Evolutionary conservation across 768 basidiomycete species (phyloP).

Genomic region (Hortiboletus flavorubellus): DNA sequence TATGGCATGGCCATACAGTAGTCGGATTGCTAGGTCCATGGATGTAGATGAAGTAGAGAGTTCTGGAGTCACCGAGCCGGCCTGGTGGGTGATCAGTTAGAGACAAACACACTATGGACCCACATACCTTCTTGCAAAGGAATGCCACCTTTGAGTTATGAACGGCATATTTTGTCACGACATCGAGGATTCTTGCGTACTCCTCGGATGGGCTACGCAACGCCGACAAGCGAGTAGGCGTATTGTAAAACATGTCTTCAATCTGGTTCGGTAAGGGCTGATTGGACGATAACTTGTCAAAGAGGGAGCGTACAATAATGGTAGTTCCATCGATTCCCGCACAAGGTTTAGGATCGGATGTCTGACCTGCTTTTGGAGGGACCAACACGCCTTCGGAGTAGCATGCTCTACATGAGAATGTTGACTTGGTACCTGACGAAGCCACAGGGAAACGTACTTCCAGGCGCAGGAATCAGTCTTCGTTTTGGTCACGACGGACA

Average conservation of each 20-base stretch:
- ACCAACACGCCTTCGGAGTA: conserved; percentile 78
- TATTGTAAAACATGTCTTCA: conserved; percentile 94
- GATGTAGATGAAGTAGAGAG: conserved; percentile 75
- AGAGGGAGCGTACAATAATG: conserved; percentile 56
- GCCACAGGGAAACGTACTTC: conserved; percentile 60
- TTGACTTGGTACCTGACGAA: not conserved
- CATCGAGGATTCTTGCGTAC: conserved; percentile 86
- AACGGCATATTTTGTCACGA: conserved; percentile 88
- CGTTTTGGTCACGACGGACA: conserved; percentile 90
- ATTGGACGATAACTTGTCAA: not conserved
- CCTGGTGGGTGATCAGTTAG: conserved; percentile 40
- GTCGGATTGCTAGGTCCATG: conserved; percentile 64
- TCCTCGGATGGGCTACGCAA: conserved; percentile 86
- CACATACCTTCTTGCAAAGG: conserved; percentile 81
- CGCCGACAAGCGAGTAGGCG: conserved; percentile 81
- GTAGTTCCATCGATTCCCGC: conserved; percentile 95
- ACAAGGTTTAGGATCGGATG: conserved; percentile 77
- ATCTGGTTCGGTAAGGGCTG: conserved; percentile 51
- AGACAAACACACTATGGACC: not conserved
- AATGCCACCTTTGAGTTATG: conserved; percentile 91
- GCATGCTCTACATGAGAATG: conserved; percentile 52
- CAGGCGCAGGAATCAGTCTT: conserved; percentile 80
- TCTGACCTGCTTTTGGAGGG: conserved; percentile 66
- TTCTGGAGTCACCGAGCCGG: conserved; percentile 71
- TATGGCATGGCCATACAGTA: conserved; percentile 78